Evolutionary conservation across 495 filamentous ascomycete species (phyloP), one percentile per base, ranked within the genome.

Genomic region (Friedmanniomyces simplex): DNA sequence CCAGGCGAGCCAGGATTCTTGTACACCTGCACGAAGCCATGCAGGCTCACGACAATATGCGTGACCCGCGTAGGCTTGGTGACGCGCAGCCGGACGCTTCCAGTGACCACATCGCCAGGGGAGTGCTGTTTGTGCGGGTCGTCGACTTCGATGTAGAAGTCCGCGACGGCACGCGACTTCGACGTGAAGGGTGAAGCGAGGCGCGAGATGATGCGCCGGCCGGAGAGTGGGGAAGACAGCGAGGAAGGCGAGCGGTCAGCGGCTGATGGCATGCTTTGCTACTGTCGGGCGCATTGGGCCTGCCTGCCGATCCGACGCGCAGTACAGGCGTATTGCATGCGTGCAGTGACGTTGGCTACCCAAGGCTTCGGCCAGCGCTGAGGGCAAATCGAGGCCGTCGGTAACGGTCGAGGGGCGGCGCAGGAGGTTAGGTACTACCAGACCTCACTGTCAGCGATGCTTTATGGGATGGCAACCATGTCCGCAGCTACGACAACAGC

Each of bases 81-180:
- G 48, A 93, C 82, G 47, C 84, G 88, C 52, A 97, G 73, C 25
- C 89, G 74, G 0, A 98, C 88, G 49, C 80, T 82, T 43, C 93
- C 93, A 58, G 74, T 80, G 50, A 85, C 76, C 20, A 72, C 63
- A 65, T 86, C 83, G 7, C 83, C 83, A 11, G 82, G 82, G 36
- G 75, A 82, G 68, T 96, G 96, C 50, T 87, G 82, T 52, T 87
- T 85, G 74, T 93, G 88, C 26, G 93, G 91, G 61, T 96, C 89
- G 62, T 91, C 82, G n/a, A 81, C 76, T 37, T 78, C 76, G 70
- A 89, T 80, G 64, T 91, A 83, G 71, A 88, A 96, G 65, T 96
- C 90, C 63, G 83, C 76, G 55, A 94, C 74, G 67, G 82, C 83
- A 64, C 88, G 86, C 60, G 85, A 77, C 67, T 84, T 74, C 68